phyloP scores from a whole-genome alignment of 805 yeast species.

The Barnettozyma botsteinii region DNA sequence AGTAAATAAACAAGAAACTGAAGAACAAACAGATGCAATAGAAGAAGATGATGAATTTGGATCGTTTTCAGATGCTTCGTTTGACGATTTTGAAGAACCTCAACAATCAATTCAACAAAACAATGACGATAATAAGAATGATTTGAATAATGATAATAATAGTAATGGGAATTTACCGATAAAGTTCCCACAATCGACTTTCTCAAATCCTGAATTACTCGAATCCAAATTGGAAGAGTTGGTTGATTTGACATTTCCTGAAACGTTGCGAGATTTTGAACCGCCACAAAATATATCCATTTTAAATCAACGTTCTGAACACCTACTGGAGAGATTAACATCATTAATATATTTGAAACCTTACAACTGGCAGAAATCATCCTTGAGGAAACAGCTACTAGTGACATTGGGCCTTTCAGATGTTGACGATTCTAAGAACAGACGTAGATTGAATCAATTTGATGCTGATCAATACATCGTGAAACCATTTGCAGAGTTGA shows the following conservation, averaged over 20 bases:
- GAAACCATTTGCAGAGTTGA: conserved; percentile 26
- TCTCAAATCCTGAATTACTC: conserved; percentile 8
- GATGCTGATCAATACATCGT: conserved; percentile 19
- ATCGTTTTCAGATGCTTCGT: conserved; percentile 30
- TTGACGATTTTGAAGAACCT: conserved; percentile 27
- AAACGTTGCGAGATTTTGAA: conserved; percentile 2
- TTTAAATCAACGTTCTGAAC: conserved; percentile 31
- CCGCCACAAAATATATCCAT: conserved; percentile 13
- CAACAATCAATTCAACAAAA: conserved; percentile 1
- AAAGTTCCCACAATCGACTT: conserved; percentile 15
- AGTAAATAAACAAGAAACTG: too few relatives aligned
- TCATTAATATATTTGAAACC: conserved; percentile 46
- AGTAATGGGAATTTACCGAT: too few relatives aligned
- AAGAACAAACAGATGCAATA: not conserved
- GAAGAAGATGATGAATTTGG: conserved; percentile 29
- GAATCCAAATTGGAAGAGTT: conserved; percentile 9
- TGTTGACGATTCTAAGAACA: conserved; percentile 33
- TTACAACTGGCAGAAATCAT: conserved; percentile 64
- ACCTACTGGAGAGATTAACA: conserved; percentile 43
- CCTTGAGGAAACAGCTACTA: conserved; percentile 57
- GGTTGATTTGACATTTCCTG: conserved; percentile 11
- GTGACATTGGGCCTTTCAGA: conserved; percentile 68
- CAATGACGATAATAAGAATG: too few relatives aligned
- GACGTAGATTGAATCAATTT: conserved; percentile 18
- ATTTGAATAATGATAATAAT: not conserved